These are phyloP conservation scores for Venustampulla echinocandica DNA, from an alignment of 495 filamentous ascomycete species.

Conservation along the genomic window DNA sequence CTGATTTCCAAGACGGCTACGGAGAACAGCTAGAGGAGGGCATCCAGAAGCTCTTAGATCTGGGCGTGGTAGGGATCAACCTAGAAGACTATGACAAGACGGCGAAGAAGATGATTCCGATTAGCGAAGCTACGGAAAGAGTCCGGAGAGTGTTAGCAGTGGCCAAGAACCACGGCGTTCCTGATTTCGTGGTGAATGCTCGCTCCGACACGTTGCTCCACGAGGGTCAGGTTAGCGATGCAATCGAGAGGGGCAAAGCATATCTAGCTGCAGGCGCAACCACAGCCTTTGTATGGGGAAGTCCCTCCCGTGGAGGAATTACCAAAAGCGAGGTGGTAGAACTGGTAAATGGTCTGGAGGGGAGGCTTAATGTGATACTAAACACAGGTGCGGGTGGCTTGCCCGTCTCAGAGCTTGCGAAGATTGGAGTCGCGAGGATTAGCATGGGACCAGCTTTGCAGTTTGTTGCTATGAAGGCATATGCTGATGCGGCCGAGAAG, in stretches of 20 bases:
- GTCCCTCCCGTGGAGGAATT: neutral
- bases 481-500: neutral
- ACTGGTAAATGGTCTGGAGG: constrained; percentile 22
- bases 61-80: constrained; percentile 43
- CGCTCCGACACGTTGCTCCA: constrained; percentile 30
- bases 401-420: constrained; percentile 27
- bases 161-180: constrained; percentile 27
- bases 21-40: constrained; percentile 32
- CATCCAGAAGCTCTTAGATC: constrained; percentile 29
- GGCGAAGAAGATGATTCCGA: constrained; percentile 23
- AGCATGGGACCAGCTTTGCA: constrained; percentile 25
- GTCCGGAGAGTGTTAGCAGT: constrained; percentile 25
- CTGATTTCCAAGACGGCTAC: constrained; percentile 46
- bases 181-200: constrained; percentile 39
- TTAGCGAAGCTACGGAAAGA: constrained; percentile 30
- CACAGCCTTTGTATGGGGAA: constrained; percentile 41
- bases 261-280: constrained; percentile 35
- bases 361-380: constrained; percentile 4
- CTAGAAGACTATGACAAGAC: constrained; percentile 38
- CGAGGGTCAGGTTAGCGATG: constrained; percentile 26
- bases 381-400: neutral
- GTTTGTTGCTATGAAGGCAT: neutral
- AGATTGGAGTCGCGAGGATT: constrained; percentile 39
- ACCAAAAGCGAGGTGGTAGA: constrained; percentile 13
- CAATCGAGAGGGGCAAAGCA: constrained; percentile 30